A percentile compares a stretch with the other conserved stretches of the same genome.
Evolutionary conservation across 495 filamentous ascomycete species (phyloP).

Genomic region (Podospora comata): DNA sequence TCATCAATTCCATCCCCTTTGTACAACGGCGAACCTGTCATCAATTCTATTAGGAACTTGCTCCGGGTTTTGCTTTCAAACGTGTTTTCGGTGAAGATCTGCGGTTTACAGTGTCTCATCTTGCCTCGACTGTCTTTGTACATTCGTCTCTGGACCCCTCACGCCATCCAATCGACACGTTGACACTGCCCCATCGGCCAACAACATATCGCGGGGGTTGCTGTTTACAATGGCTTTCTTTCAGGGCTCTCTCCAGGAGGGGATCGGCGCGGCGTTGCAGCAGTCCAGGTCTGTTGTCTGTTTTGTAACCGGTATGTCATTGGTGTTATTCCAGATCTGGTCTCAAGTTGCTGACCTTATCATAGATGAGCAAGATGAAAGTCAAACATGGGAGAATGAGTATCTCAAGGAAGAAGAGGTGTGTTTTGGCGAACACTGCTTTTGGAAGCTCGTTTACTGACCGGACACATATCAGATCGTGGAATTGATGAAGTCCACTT

Average conservation of each 20-base stretch:
- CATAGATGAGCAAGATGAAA: constrained; percentile 61
- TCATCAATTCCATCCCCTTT: neutral
- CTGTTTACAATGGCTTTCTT: constrained; percentile 62
- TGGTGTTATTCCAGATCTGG: neutral
- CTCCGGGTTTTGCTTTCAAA: neutral
- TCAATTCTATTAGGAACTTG: neutral
- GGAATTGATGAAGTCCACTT: constrained; percentile 51
- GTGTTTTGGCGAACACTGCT: constrained; percentile 3
- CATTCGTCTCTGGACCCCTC: neutral
- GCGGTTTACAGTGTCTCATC: neutral
- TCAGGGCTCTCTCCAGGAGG: constrained; percentile 70
- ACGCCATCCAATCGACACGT: constrained; percentile 1
- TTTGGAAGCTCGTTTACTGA: neutral
- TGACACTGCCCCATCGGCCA: neutral
- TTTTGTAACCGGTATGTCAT: constrained; percentile 46
- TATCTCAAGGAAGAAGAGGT: constrained; percentile 64
- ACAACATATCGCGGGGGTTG: neutral
- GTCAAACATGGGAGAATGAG: constrained; percentile 70
- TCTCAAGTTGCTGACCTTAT: constrained; percentile 12
- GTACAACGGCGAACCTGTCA: neutral
- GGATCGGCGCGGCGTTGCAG: constrained; percentile 69
- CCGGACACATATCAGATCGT: constrained; percentile 32
- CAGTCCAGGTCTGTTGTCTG: constrained; percentile 50
- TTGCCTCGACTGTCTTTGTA: neutral
- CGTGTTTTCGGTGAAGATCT: neutral